Percentiles rank a stretch among this genome's conserved stretches.
Conservation (phyloP, 768 basidiomycete species). For the Phaeolepiota aurea region DNA sequence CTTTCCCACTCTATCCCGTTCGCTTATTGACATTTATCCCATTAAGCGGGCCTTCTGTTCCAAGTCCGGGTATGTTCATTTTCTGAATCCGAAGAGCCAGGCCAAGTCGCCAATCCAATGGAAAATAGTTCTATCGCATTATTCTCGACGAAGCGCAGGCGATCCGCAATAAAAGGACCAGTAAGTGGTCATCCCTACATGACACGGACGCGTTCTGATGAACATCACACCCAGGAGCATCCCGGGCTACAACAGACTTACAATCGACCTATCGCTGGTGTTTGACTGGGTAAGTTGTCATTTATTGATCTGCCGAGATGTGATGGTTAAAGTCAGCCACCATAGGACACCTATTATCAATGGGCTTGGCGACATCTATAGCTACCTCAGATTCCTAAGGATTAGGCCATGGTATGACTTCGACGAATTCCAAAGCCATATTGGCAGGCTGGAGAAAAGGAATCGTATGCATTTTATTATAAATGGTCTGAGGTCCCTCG, state of each 20-base stretch:
- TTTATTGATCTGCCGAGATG: not conserved
- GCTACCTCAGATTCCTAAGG: slow-evolving; percentile 32
- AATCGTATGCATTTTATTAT: slow-evolving; percentile 27
- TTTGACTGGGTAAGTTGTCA: slow-evolving; percentile 43
- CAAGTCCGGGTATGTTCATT: slow-evolving; percentile 31
- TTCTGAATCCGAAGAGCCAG: not conserved
- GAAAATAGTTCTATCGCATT: slow-evolving; percentile 38
- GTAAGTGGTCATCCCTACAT: slow-evolving; percentile 19
- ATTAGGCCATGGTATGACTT: slow-evolving; percentile 42
- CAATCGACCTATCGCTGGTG: slow-evolving; percentile 53
- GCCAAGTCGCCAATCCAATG: not conserved
- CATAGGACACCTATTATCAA: slow-evolving; percentile 67
- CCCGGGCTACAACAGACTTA: slow-evolving; percentile 47
- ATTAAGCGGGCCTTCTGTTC: slow-evolving; percentile 38
- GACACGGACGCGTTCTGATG: not conserved
- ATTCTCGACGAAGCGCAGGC: slow-evolving; percentile 52
- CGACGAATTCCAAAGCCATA: slow-evolving; percentile 27
- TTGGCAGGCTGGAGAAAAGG: slow-evolving; percentile 37
- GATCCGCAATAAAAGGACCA: slow-evolving; percentile 40
- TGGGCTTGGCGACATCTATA: slow-evolving; percentile 45
- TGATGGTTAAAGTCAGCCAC: too few species aligned
- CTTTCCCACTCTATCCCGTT: not conserved
- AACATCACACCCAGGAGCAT: slow-evolving; percentile 26
- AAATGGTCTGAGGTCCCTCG: too few species aligned
- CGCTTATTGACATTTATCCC: not conserved